Evolutionary conservation across 306 rosid species (phyloP), one percentile per base, ranked within the genome.

Genomic region (Cotoneaster glaucophyllus): DNA sequence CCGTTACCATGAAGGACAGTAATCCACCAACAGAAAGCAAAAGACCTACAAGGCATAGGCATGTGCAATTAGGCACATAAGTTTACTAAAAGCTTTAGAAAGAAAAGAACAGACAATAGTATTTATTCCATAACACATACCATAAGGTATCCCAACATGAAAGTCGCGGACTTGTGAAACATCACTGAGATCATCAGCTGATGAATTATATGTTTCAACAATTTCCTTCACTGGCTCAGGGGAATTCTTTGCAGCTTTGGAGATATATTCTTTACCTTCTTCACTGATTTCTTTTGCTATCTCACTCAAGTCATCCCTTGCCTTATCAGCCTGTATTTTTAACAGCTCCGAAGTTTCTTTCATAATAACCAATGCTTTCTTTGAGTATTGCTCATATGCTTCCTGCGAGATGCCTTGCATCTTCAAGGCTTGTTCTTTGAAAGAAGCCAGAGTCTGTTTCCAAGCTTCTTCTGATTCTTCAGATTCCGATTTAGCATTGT

Each of bases 81-180:
- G 15, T 58, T 18, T 25, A 58, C 26, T 17, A 54, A 17, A 52
- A 61, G 8, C 26, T 32, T 12, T 65, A 25, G 84, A 80, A 34
- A 18, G 52, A 84, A 43, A 50, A 65, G 45, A 39, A 21, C 10
- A 21, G 6, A 17, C 54, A 43, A 48, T 75, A 45, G 52, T 25
- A 3, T 11, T 64, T 29, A 67, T 21, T 58, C 13, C 31, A 64
- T 18, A 34, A 74, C 25, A 67, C 97, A 74, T 88, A 96, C 99
- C 99, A 78, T 96, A 96, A 13, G 99, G 99, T 67, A 96, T 84
- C 76, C 99, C 99, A 70, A 90, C 86, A 69, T 90, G 88, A 79
- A 92, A 96, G 84, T 93, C 99, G 8, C 85, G 87, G 71, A 88
- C 78, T 71, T 78, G 83, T 15, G 97, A 87, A 70, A 89, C 84